Percentiles rank a stretch among this genome's conserved stretches.
Conservation (phyloP, 2,329 filamentous ascomycete genomes). For the Diatrype stigma region DNA sequence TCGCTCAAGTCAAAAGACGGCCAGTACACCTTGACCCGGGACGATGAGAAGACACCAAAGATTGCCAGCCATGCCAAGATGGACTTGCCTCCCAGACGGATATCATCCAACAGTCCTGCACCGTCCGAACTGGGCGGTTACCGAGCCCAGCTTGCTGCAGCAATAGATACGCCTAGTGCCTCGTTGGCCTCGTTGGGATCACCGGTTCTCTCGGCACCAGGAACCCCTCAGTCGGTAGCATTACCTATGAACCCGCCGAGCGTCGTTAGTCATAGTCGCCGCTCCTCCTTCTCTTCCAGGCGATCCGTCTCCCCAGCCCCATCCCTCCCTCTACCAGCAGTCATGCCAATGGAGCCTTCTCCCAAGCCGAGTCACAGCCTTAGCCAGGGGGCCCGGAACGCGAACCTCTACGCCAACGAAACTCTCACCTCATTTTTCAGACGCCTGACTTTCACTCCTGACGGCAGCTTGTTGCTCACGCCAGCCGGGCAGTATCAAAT, state of each 20-base stretch:
- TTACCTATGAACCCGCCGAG: constrained; percentile 94
- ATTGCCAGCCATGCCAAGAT: constrained; percentile 75
- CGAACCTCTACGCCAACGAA: constrained; percentile 92
- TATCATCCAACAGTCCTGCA: constrained; percentile 88
- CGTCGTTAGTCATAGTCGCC: constrained; percentile 82
- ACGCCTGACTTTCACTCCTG: constrained; percentile 87
- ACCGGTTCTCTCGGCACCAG: constrained; percentile 84
- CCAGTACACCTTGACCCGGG: constrained; percentile 71
- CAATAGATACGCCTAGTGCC: constrained; percentile 44
- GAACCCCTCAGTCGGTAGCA: constrained; percentile 84
- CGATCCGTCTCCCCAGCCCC: constrained; percentile 91
- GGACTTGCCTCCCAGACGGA: constrained; percentile 85
- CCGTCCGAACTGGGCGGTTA: constrained; percentile 70
- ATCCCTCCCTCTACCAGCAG: constrained; percentile 87
- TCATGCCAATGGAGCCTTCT: constrained; percentile 89
- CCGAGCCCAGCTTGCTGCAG: constrained; percentile 60
- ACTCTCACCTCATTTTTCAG: constrained; percentile 96
- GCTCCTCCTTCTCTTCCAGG: constrained; percentile 88
- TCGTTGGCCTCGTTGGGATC: constrained; percentile 70
- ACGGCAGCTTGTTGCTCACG: constrained; percentile 89
- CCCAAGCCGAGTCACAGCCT: constrained; percentile 64
- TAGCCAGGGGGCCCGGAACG: constrained; percentile 69
- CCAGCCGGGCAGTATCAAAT: constrained; percentile 94
- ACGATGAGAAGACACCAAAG: constrained; percentile 67
- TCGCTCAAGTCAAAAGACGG: constrained; percentile 94